Base-by-base conservation (phyloP, 78 protist genomes). In the Dictyostelium discoideum region DNA sequence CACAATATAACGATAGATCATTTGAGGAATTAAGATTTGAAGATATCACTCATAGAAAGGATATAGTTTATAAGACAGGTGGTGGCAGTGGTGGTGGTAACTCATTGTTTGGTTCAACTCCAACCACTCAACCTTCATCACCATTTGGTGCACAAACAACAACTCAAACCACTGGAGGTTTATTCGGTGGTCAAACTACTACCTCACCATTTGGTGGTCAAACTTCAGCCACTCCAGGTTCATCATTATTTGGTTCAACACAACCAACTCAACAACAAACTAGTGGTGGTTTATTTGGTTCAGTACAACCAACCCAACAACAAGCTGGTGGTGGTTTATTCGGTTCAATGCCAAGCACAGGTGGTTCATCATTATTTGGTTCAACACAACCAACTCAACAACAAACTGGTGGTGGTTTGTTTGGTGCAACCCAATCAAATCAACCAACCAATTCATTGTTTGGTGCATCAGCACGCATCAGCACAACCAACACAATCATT, bases 21-120 rank as follows among this genome's bases (percentile, higher is more conserved):
- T 65, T 78, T 18, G 96, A 93, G 14, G 96, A 93, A 57, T 42
- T 93, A 9, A n/a, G 96, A 37, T 29, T 82, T 6, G 92, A 86
- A n/a, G 96, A 93, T 63, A 46, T 79, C 6, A 84, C 78, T 9
- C 46, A 67, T 14, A 82, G 80, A 81, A 92, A 92, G 20, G 92
- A 86, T 26, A 20, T 22, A 18, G 79, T 67, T 44, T 40, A 42
- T 26, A 50, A n/a, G 22, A 82, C 86, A 3, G 72, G 72, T 32
- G 37, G 37, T n/a, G n/a, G n/a, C 44, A 40, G 44, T 50, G 72
- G 60, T 18, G 46, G 39, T 9, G 72, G 24, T 29, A 26, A 73
- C 4, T 24, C 85, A 24, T 13, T 50, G 0, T 44, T 44, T 44
- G 40, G 67, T 16, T 18, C 57, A 44, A 24, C 6, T 2, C 46